A percentile compares a stretch with the other conserved stretches of the same genome.
Conservation (phyloP, 2,329 filamentous ascomycete species). For the Thelonectria blattea region DNA sequence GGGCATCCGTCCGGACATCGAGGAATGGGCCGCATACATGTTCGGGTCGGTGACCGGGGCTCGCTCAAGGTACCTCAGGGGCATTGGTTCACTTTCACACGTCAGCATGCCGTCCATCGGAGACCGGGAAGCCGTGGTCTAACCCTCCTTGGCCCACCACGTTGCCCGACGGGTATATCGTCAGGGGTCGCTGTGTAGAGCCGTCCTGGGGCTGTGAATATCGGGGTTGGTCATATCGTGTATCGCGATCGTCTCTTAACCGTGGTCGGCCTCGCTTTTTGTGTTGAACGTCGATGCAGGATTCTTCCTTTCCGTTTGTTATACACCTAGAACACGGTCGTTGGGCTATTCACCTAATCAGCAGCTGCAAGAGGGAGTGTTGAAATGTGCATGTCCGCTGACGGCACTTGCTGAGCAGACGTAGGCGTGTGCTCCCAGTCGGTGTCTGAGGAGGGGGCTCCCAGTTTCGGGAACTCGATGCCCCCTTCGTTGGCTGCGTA, state of each 20-base stretch:
- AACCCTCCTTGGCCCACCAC: slow-evolving; percentile 50
- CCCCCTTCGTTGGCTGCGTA: neutral
- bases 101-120: slow-evolving; percentile 60
- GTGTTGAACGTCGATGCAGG: slow-evolving; percentile 83
- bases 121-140: slow-evolving; percentile 53
- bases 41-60: slow-evolving; percentile 56
- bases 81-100: slow-evolving; percentile 53
- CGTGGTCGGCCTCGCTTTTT: slow-evolving; percentile 83
- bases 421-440: too few species aligned
- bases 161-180: slow-evolving; percentile 55
- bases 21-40: slow-evolving; percentile 53
- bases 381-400: neutral
- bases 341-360: slow-evolving; percentile 61
- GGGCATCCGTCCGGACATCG: slow-evolving; percentile 47
- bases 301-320: slow-evolving; percentile 79
- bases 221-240: slow-evolving; percentile 60
- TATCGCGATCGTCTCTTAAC: slow-evolving; percentile 73
- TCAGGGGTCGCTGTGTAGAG: slow-evolving; percentile 56
- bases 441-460: too few species aligned
- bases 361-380: slow-evolving; percentile 26
- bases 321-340: slow-evolving; percentile 80
- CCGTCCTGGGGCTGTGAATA: slow-evolving; percentile 54
- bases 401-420: neutral
- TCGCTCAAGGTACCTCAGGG: slow-evolving; percentile 58
- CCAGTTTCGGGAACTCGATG: neutral